Percentiles rank a stretch among this genome's conserved stretches.
These are phyloP conservation scores for Aphanocladium album DNA, from an alignment of 2,329 filamentous ascomycete species.

Conservation along the genomic window DNA sequence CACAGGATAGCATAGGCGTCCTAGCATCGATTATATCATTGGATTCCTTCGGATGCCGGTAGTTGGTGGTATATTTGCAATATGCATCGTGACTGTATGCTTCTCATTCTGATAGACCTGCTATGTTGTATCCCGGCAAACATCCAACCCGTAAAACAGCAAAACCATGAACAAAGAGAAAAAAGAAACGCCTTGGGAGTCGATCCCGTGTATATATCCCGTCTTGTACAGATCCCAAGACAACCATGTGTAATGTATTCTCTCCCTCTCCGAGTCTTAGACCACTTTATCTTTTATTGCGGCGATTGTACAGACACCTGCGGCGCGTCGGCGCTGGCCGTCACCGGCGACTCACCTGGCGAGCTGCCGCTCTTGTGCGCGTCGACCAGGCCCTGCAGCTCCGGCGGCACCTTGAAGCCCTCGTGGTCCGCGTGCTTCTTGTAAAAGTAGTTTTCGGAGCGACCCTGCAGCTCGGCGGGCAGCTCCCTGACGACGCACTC, in stretches of 20 bases:
- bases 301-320: constrained; percentile 9
- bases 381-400: constrained; percentile 53
- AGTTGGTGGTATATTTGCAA: not conserved
- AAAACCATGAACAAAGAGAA: not conserved
- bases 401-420: constrained; percentile 65
- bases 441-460: constrained; percentile 71
- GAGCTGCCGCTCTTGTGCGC: constrained; percentile 47
- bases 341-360: constrained; percentile 25
- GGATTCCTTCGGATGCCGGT: not conserved
- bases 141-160: not conserved
- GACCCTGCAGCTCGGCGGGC: constrained; percentile 66
- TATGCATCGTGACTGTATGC: not conserved
- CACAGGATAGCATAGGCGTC: too few relatives aligned
- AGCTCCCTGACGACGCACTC: constrained; percentile 69
- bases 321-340: constrained; percentile 15
- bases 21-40: not conserved
- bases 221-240: constrained; percentile 6
- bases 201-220: constrained; percentile 19
- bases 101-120: constrained; percentile 6
- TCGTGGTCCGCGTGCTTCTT: constrained; percentile 87
- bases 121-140: not conserved
- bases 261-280: too few relatives aligned
- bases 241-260: too few relatives aligned
- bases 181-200: constrained; percentile 21
- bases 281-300: not conserved